Base-by-base conservation (phyloP, 768 basidiomycete genomes). In the Rhizopogon rudus region DNA sequence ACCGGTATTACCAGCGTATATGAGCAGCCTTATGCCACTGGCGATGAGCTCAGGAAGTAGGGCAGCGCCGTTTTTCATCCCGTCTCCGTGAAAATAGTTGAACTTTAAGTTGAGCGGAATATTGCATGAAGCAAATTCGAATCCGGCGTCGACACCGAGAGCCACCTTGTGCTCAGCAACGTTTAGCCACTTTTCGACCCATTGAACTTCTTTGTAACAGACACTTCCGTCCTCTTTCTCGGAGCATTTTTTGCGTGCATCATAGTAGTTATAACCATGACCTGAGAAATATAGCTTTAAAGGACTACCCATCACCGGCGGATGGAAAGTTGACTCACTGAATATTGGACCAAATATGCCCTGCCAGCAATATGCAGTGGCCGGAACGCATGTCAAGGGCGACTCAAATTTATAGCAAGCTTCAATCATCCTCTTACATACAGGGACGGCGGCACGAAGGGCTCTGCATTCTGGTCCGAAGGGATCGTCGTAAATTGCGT, bases 101-200 rank as follows among this genome's bases (percentile, higher is more conserved):
- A 81, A 81, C 16, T 68, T 74, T 53, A 69, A 67, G 67, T 33
- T 7, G 7, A 33, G 8, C 8, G 8, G 31, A 33, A 9, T 33
- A 9, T 80, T 81, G 56, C 72, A 71, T n/a, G 57, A 55, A 58
- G 63, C 63, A 65, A 76, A 77, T 45, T 65, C 64, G 44, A 65
- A 59, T 0, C 63, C 61, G 3, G 58, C 41, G 41, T 72, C 63
- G 4, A 73, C 76, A 28, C 77, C 77, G 13, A 81, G 69, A 43
- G 71, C 72, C 13, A 65, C 60, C 70, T 81, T 80, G 58, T 78
- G 69, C 37, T 73, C 71, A 6, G 74, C 71, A 42, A 68, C 31
- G 69, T 83, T 83, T 61, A 84, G 64, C 72, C 75, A 84, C 2
- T 64, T 70, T 64, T 78, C 79, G 60, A 82, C 77, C 75, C 76